These are phyloP conservation scores for Cryptococcus sp. DNA, from an alignment of 1,284 basidiomycete species.

Conservation along the genomic window DNA sequence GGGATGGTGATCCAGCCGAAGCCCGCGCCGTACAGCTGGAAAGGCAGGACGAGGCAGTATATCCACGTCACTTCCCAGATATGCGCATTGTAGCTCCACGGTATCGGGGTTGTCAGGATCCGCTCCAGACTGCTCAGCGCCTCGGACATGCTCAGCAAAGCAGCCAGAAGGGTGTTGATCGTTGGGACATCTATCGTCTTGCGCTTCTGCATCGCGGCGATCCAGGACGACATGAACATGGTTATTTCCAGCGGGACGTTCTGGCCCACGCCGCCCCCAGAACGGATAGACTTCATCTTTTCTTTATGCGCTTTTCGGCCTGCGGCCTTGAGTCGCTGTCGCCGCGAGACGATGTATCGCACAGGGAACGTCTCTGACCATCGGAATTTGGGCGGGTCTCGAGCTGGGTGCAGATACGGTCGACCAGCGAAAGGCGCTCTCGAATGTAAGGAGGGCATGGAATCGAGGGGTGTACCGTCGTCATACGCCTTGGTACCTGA, in stretches of 20 bases:
- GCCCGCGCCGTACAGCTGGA: constrained; percentile 63
- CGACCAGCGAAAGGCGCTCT: constrained; percentile 3
- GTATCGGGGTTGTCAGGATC: constrained; percentile 76
- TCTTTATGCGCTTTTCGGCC: constrained; percentile 40
- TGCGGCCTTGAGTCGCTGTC: constrained; percentile 22
- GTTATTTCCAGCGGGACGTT: constrained; percentile 74
- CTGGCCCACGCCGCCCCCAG: constrained; percentile 59
- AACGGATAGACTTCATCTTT: constrained; percentile 64
- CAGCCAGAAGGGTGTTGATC: constrained; percentile 59
- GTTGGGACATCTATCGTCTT: constrained; percentile 68
- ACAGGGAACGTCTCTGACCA: constrained; percentile 70
- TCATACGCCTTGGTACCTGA: not conserved
- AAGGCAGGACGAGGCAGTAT: constrained; percentile 58
- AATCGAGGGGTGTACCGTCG: not conserved
- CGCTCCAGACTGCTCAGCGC: constrained; percentile 70
- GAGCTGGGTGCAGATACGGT: constrained; percentile 55
- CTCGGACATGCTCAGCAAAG: constrained; percentile 65
- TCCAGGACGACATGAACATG: constrained; percentile 69
- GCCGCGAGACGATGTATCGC: constrained; percentile 59
- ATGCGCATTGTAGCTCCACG: constrained; percentile 65
- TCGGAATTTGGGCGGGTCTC: constrained; percentile 64
- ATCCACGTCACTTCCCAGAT: constrained; percentile 50
- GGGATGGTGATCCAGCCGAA: constrained; percentile 70
- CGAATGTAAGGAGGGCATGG: constrained; percentile 6
- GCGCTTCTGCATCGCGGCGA: constrained; percentile 63